A percentile compares a stretch with the other conserved stretches of the same genome.
Evolutionary conservation across 192 early-diverging fungal species (phyloP).

Genomic region (Coemansia sp.): DNA sequence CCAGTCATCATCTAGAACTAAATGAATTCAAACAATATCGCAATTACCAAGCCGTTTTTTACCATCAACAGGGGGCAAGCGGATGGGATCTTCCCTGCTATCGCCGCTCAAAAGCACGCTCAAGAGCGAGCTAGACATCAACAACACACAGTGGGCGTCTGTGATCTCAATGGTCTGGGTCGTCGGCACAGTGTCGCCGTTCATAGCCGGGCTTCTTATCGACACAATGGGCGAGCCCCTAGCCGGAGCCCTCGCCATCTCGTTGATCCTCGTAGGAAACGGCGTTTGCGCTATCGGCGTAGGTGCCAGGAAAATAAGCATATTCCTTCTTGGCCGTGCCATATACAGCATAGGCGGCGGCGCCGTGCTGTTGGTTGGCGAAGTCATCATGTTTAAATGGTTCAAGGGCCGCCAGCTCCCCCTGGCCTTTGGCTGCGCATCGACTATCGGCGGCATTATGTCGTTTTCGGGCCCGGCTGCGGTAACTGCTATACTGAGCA

Average conservation of each 20-base stretch:
- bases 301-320: slow-evolving; percentile 20
- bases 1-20: too few species aligned
- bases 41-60: not conserved
- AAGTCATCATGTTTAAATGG: slow-evolving; percentile 56
- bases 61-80: slow-evolving; percentile 44
- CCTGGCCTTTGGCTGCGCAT: slow-evolving; percentile 43
- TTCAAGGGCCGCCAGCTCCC: slow-evolving; percentile 51
- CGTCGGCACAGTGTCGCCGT: slow-evolving; percentile 52
- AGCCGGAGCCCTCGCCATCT: slow-evolving; percentile 39
- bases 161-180: slow-evolving; percentile 53
- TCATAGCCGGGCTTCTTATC: slow-evolving; percentile 54
- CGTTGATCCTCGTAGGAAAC: slow-evolving; percentile 43
- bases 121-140: slow-evolving; percentile 51
- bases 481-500: slow-evolving; percentile 37
- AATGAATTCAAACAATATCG: too few species aligned
- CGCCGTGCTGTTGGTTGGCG: slow-evolving; percentile 50
- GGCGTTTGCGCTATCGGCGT: slow-evolving; percentile 45
- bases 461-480: slow-evolving; percentile 45
- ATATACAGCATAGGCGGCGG: slow-evolving; percentile 52
- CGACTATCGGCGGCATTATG: slow-evolving; percentile 46
- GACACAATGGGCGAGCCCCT: slow-evolving; percentile 52
- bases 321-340: slow-evolving; percentile 49
- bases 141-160: slow-evolving; percentile 55
- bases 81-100: slow-evolving; percentile 51
- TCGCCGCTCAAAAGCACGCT: slow-evolving; percentile 54